Evolutionary conservation across 129 eudicot genomes (phyloP), one percentile per base, ranked within the genome.

Genomic region (Escallonia herrerae): DNA sequence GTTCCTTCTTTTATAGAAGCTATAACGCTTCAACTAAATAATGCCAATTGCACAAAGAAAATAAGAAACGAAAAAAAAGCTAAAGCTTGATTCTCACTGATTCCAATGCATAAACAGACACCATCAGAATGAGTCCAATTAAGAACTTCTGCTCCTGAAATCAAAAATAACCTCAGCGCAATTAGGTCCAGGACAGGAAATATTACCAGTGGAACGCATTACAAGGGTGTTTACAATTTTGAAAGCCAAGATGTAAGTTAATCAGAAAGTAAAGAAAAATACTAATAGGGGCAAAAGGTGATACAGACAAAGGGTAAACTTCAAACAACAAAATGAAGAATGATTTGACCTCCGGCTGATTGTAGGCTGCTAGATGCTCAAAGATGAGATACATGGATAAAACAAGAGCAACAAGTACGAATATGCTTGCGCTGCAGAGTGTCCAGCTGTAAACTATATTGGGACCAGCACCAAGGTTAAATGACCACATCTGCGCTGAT

Each of bases 101-200:
- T 78, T 87, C 90, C 76, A 87, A 14, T 64, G 97, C 91, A 86
- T 84, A 90, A 58, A 90, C 93, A 53, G 97, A 93, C 68, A 90
- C 95, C 95, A 90, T 90, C 50, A 87, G 67, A 70, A 90, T 75
- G 52, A 90, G 85, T 54, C 95, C 97, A 55, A 90, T 78, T 72
- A 90, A 70, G 63, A 90, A 90, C 75, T 87, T 84, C 78, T 90
- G 97, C 82, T 87, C 97, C 97, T 86, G 95, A 68, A 84, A 81
- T 65, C 70, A 71, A 64, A 22, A 71, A 8, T 50, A 38, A 49
- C 52, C 38, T 43, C 63, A 74, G 33, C 40, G 63, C 62, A 54
- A 10, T 74, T 49, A 62, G 72, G 46, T 59, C 43, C 64, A 47
- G 15, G 51, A 67, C 40, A 69, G 62, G 13, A 63, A 42, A 44